Evolutionary conservation across 306 rosid genomes (phyloP).

Genomic region (Cucumis sativus): DNA sequence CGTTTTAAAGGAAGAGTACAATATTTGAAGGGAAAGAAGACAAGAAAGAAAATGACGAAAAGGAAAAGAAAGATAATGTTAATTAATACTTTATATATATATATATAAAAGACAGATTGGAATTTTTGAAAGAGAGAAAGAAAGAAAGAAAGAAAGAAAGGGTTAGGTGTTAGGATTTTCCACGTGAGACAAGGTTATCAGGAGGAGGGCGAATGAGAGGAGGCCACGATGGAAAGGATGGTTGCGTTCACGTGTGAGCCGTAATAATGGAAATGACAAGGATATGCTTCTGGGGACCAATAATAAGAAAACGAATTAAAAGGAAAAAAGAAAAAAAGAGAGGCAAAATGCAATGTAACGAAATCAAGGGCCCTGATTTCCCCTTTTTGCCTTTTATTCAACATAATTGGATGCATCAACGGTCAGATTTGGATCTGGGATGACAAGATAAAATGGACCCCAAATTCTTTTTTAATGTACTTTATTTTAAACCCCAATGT

Average conservation of each 20-base stretch:
- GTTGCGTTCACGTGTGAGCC: slow-evolving; percentile 6
- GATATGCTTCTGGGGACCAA: slow-evolving; percentile 1
- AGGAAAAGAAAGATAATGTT: not conserved
- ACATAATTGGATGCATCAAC: not conserved
- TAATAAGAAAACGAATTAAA: not conserved
- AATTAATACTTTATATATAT: too few species aligned
- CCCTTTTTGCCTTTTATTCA: not conserved
- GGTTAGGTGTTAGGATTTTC: not conserved
- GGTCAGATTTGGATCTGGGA: not conserved
- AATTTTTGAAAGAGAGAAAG: not conserved
- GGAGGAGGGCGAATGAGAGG: not conserved
- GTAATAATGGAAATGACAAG: slow-evolving; percentile 7
- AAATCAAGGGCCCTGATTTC: not conserved
- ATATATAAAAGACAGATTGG: slow-evolving; percentile 8
- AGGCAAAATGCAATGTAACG: slow-evolving; percentile 3
- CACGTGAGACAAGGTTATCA: slow-evolving; percentile 1
- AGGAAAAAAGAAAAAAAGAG: not conserved
- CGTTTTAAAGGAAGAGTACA: not conserved
- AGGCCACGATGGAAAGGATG: not conserved
- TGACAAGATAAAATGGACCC: not conserved
- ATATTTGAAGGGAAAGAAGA: not conserved
- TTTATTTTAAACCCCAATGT: not conserved
- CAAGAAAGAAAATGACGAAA: not conserved
- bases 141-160: too few species aligned
- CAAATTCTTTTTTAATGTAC: not conserved